phyloP scores from a whole-genome alignment of 306 rosid species.

The Dalbergia oliveri region DNA sequence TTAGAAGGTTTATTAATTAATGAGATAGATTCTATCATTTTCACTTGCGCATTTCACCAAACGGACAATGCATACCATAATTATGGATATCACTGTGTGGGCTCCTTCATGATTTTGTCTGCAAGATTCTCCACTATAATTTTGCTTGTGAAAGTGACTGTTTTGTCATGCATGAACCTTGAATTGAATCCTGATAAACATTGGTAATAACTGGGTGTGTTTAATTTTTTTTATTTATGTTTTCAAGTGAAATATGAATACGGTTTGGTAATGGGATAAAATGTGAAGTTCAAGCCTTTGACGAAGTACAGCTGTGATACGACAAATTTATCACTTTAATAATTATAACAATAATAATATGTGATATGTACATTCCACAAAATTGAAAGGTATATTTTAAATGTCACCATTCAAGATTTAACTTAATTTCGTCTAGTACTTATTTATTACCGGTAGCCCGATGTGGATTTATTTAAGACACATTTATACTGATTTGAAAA shows the following conservation, averaged over 20 bases:
- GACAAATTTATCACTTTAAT: background rate
- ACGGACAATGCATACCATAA: conserved; percentile 52
- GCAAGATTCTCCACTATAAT: conserved; percentile 84
- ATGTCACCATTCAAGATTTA: background rate
- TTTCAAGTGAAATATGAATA: conserved; percentile 52
- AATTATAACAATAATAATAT: background rate
- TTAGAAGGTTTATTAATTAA: conserved; percentile 37
- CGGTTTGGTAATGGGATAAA: conserved; percentile 59
- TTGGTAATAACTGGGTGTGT: conserved; percentile 47
- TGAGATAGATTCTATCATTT: conserved; percentile 65
- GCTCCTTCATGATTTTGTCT: conserved; percentile 71
- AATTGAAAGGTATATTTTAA: background rate
- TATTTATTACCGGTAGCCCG: background rate
- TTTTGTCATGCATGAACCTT: conserved; percentile 66
- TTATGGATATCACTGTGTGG: conserved; percentile 62
- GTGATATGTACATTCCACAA: background rate
- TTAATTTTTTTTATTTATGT: background rate
- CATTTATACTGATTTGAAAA: background rate
- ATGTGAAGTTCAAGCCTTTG: conserved; percentile 43
- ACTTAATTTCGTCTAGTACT: background rate
- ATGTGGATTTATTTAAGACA: background rate
- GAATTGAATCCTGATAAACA: conserved; percentile 41
- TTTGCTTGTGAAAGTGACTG: conserved; percentile 68
- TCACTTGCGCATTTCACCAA: conserved; percentile 57
- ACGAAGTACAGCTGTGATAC: conserved; percentile 28